Base-by-base conservation (phyloP, 2,329 filamentous ascomycete species). In the Karstenula rhodostoma region DNA sequence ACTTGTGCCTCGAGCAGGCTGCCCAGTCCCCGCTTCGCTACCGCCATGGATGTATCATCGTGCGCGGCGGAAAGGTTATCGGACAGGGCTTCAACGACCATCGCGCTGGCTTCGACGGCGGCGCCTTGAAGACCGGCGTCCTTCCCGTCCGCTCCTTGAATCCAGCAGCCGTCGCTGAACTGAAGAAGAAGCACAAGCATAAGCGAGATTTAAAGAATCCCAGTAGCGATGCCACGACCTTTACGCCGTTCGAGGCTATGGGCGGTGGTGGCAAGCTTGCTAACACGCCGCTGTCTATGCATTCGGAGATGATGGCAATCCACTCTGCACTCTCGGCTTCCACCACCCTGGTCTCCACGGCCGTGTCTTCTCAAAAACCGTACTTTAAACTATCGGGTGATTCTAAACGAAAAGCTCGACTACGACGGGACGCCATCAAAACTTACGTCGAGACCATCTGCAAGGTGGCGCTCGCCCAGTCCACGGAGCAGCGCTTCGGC, bases 271-370 rank as follows among this genome's bases (percentile, higher is more conserved):
- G 76, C 57, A 65, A 62, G 23, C 70, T 76, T 33, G 75, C 77
- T 56, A 83, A 82, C 63, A 74, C 74, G 32, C 77, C 79, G 10
- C 74, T 86, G 19, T 82, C 78, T 17, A 84, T 86, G 81, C 83
- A 86, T 66, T 81, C 81, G 4, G 83, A 85, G 77, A 85, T 85
- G 82, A 85, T 85, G 82, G 83, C 83, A 29, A 83, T 86, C 68
- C 80, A 82, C 67, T 81, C 80, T 29, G 82, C 83, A 46, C 79
- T 85, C 55, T 74, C 79, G 43, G 75, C 80, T 54, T 83, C 80
- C 54, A 79, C 76, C 65, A 79, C 78, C 50, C 67, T 80, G 69
- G 78, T 80, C 53, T 78, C 77, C 65, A 80, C 68, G 59, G 73
- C 78, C 48, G 73, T 79, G 74, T 82, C 76, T 55, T 79, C 73